These are phyloP conservation scores for Juncus inflexus DNA, from an alignment of 176 grass and related monocot genomes.

Conservation along the genomic window DNA sequence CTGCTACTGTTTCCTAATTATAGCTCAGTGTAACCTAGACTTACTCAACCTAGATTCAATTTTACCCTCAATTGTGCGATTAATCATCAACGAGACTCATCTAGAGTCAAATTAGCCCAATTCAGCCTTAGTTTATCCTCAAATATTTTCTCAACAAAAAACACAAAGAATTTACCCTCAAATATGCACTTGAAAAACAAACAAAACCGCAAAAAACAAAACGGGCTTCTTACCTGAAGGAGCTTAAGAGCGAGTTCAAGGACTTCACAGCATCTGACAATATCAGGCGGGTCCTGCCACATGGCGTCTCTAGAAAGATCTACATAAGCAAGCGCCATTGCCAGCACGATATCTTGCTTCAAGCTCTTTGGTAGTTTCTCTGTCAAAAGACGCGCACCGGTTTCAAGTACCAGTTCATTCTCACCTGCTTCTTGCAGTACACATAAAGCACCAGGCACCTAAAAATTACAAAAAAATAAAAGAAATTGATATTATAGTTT, in stretches of 20 bases:
- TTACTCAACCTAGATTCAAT: too few relatives aligned
- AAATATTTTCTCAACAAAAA: too few relatives aligned
- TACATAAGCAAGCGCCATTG: constrained; percentile 83
- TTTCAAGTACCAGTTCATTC: constrained; percentile 49
- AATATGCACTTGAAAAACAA: too few relatives aligned
- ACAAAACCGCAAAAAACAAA: too few relatives aligned
- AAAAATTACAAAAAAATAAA: constrained; percentile 2
- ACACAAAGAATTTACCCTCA: too few relatives aligned
- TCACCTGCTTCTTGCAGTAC: constrained; percentile 78
- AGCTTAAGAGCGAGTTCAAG: constrained; percentile 88
- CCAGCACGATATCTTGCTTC: constrained; percentile 91
- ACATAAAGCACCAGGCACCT: constrained; percentile 80
- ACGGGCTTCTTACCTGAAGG: constrained; percentile 50
- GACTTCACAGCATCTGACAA: constrained; percentile 81
- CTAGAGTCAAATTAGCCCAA: too few relatives aligned
- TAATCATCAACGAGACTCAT: too few relatives aligned
- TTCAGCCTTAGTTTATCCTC: too few relatives aligned
- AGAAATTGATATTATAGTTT: not conserved
- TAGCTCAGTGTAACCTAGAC: too few relatives aligned
- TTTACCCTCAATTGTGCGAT: too few relatives aligned
- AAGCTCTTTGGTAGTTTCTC: constrained; percentile 61
- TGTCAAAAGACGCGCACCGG: constrained; percentile 49
- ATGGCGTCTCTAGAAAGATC: constrained; percentile 84
- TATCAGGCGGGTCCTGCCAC: constrained; percentile 60
- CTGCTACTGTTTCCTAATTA: too few relatives aligned